These are phyloP conservation scores for Sarocladiaceae sp. DNA, from an alignment of 2,329 filamentous ascomycete genomes.

Conservation along the genomic window DNA sequence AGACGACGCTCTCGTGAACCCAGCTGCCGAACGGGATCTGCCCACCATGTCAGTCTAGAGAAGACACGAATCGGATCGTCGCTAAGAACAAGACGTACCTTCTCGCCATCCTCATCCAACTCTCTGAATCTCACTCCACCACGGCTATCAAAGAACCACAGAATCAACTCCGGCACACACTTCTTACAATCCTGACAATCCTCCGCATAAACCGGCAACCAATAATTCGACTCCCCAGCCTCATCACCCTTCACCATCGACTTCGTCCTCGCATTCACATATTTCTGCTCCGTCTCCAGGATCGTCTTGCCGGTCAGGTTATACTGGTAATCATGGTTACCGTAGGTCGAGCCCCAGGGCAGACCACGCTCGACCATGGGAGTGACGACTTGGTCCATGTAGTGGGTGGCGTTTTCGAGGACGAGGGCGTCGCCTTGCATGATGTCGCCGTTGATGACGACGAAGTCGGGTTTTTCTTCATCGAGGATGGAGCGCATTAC, in stretches of 20 bases:
- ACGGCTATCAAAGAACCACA: conserved; percentile 73
- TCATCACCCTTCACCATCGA: conserved; percentile 32
- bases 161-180: conserved; percentile 40
- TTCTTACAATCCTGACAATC: conserved; percentile 22
- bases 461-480: conserved; percentile 52
- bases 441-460: conserved; percentile 68
- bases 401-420: conserved; percentile 47
- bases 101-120: conserved; percentile 19
- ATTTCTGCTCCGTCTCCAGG: conserved; percentile 35
- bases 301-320: conserved; percentile 48
- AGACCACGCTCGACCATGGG: conserved; percentile 52
- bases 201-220: conserved; percentile 37
- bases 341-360: conserved; percentile 64
- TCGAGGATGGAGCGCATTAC: conserved; percentile 58
- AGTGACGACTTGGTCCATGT: conserved; percentile 54
- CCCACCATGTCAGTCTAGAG: too few species aligned
- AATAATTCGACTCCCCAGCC: conserved; percentile 42
- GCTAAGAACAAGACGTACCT: too few species aligned
- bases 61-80: too few species aligned
- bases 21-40: conserved; percentile 28
- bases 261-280: conserved; percentile 32
- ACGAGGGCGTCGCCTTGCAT: conserved; percentile 64
- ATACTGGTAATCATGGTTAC: conserved; percentile 63
- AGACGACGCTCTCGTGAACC: conserved; percentile 38
- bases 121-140: conserved; percentile 50